Base-by-base conservation (phyloP, 495 filamentous ascomycete species). In the Trichocladium uniseriatum region DNA sequence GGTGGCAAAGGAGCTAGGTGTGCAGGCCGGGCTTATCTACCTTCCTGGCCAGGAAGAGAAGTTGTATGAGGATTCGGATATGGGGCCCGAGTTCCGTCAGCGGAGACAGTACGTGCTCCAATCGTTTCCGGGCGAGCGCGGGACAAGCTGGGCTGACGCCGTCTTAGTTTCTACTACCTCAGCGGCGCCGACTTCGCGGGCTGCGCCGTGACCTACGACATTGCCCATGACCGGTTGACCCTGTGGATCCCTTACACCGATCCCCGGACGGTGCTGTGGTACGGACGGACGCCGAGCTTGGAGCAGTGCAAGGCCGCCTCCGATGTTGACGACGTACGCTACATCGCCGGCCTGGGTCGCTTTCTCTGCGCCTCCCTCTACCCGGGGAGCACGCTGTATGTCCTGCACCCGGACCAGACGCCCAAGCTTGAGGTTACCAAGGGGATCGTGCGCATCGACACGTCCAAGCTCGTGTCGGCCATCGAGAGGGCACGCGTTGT, bases 401-500 rank as follows among this genome's bases (percentile, higher is more conserved):
- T 68, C 16, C 57, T 77, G 6, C 61, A 71, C 39, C 38, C 58
- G 2, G 63, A 72, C 15, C 70, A 74, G 52, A 29, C 60, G 14
- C 70, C 72, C 52, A 69, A 59, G 22, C 58, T 66, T 27, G 55
- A 63, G 6, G 55, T 45, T 20, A 56, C 60, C 53, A 67, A 64
- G 42, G 60, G 50, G 11, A 37, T 69, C 13, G 60, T 64, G 5
- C 53, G 48, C 32, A 66, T 77, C 32, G 71, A 77, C 56, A 66
- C 62, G 31, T 56, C 51, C 21, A 57, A 57, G 28, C 77, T 89
- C 20, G 65, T 74, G 44, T 76, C 76, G 0, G 85, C 85, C 29
- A 89, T 89, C 67, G 74, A 89, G 64, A 69, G 74, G 28, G 79
- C 80, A 3, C 79, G 89, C 7, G 79, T 83, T 0, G 77, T 87